Evolutionary conservation across 179 eudicot species (phyloP).

Genomic region (Nepenthes alata): DNA sequence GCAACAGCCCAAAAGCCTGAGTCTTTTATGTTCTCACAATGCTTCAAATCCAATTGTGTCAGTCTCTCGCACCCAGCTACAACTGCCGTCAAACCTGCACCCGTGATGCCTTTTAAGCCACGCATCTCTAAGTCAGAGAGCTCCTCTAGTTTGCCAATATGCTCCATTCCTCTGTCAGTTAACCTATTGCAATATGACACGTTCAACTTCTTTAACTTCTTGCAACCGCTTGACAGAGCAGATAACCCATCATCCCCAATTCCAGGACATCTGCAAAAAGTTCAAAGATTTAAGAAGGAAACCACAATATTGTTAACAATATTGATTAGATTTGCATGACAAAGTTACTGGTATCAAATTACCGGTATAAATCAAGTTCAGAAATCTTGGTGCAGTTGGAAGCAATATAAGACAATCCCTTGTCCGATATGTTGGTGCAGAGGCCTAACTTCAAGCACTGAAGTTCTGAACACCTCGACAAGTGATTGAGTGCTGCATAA

Average conservation of each 20-base stretch:
- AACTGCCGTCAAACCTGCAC: constrained; percentile 43
- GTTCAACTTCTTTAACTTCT: constrained; percentile 47
- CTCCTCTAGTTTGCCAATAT: constrained; percentile 38
- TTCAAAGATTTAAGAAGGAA: background rate
- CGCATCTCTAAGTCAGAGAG: constrained; percentile 66
- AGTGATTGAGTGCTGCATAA: constrained; percentile 44
- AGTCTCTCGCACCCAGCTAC: constrained; percentile 60
- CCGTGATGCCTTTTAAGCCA: constrained; percentile 29
- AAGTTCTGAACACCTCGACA: constrained; percentile 56
- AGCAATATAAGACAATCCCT: constrained; percentile 52
- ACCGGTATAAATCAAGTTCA: constrained; percentile 85
- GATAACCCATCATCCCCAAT: constrained; percentile 60
- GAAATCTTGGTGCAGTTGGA: constrained; percentile 39
- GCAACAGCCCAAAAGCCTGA: constrained; percentile 65
- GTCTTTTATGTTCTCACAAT: constrained; percentile 50
- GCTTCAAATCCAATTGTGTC: constrained; percentile 53
- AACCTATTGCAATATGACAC: constrained; percentile 53
- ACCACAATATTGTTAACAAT: background rate
- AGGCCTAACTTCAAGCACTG: constrained; percentile 53
- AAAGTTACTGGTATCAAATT: constrained; percentile 5
- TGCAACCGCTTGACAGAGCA: constrained; percentile 62
- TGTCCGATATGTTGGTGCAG: constrained; percentile 52
- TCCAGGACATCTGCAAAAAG: constrained; percentile 40
- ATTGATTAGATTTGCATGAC: background rate
- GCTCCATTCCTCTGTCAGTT: constrained; percentile 54